phyloP scores from a whole-genome alignment of 2,329 filamentous ascomycete genomes.

The Elsinoe perseae region DNA sequence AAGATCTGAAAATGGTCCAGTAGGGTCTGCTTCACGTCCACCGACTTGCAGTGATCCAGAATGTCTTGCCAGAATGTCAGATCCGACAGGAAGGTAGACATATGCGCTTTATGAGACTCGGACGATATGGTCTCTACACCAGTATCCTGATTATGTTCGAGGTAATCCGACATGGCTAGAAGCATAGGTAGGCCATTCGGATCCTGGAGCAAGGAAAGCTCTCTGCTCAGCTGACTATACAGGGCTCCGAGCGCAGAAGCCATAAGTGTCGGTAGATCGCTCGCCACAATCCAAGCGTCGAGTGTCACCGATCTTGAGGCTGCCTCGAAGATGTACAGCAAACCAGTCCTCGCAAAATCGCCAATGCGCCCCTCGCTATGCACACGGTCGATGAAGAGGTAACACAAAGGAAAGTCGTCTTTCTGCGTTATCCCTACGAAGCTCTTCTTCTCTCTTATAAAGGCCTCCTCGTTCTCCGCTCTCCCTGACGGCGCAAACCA shows the following conservation, averaged over 20 bases:
- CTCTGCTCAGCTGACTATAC: conserved; percentile 64
- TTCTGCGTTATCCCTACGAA: conserved; percentile 80
- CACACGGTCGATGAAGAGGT: conserved; percentile 91
- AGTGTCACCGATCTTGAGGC: conserved; percentile 73
- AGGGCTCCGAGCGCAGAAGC: conserved; percentile 81
- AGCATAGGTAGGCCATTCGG: conserved; percentile 70
- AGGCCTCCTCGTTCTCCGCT: conserved; percentile 29
- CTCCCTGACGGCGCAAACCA: conserved; percentile 65
- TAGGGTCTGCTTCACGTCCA: conserved; percentile 84
- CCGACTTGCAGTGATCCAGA: conserved; percentile 85
- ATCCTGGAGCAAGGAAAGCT: conserved; percentile 74
- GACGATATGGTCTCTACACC: conserved; percentile 69
- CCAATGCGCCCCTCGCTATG: conserved; percentile 91
- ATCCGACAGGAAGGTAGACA: conserved; percentile 90
- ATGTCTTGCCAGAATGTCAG: conserved; percentile 98
- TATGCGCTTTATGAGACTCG: conserved; percentile 69
- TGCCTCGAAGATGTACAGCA: conserved; percentile 93
- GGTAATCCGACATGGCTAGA: conserved; percentile 81
- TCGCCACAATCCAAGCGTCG: conserved; percentile 95
- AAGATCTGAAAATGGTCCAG: conserved; percentile 96
- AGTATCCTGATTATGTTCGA: conserved; percentile 60
- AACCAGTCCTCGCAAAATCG: conserved; percentile 87
- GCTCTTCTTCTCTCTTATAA: conserved; percentile 50
- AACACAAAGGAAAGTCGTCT: conserved; percentile 92
- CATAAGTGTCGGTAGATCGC: conserved; percentile 93